Evolutionary conservation across 768 basidiomycete genomes (phyloP).

Genomic region (Kwoniella sp.): DNA sequence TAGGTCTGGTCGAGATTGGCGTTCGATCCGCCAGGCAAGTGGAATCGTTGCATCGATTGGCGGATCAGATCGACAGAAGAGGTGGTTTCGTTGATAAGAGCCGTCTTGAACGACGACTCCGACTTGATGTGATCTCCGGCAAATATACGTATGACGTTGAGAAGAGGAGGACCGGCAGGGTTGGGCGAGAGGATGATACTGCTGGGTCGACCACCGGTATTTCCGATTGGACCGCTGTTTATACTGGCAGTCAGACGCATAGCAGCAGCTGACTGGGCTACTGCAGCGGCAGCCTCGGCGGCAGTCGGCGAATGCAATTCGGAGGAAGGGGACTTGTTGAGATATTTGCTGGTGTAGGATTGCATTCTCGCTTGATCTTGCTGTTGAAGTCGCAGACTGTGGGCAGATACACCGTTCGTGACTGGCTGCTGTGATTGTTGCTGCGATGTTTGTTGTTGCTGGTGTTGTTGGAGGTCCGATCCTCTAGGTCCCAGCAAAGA

Average conservation of each 20-base stretch:
- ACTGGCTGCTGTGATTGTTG: slow-evolving; percentile 10
- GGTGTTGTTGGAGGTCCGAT: slow-evolving; percentile 11
- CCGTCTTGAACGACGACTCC: slow-evolving; percentile 98
- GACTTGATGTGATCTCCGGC: slow-evolving; percentile 87
- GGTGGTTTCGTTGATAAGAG: slow-evolving; percentile 82
- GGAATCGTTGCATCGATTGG: slow-evolving; percentile 93
- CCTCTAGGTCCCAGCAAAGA: not conserved
- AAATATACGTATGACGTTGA: slow-evolving; percentile 94
- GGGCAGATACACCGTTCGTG: slow-evolving; percentile 60
- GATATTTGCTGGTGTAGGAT: slow-evolving; percentile 78
- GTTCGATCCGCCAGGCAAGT: slow-evolving; percentile 59
- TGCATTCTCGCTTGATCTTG: slow-evolving; percentile 86
- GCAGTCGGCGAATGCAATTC: slow-evolving; percentile 67
- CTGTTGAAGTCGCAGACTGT: slow-evolving; percentile 72
- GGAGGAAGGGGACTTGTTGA: slow-evolving; percentile 74
- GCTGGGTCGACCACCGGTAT: slow-evolving; percentile 45
- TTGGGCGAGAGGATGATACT: slow-evolving; percentile 57
- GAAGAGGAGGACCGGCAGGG: slow-evolving; percentile 73
- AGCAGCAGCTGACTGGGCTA: slow-evolving; percentile 61
- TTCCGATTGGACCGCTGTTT: slow-evolving; percentile 8
- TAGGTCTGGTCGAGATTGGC: slow-evolving; percentile 65
- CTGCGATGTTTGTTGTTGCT: slow-evolving; percentile 4
- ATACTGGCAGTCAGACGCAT: slow-evolving; percentile 46
- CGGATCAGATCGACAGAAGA: slow-evolving; percentile 79
- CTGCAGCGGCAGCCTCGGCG: slow-evolving; percentile 70